Conservation (phyloP, 139 green algal species). For the Dunaliella primolecta region DNA sequence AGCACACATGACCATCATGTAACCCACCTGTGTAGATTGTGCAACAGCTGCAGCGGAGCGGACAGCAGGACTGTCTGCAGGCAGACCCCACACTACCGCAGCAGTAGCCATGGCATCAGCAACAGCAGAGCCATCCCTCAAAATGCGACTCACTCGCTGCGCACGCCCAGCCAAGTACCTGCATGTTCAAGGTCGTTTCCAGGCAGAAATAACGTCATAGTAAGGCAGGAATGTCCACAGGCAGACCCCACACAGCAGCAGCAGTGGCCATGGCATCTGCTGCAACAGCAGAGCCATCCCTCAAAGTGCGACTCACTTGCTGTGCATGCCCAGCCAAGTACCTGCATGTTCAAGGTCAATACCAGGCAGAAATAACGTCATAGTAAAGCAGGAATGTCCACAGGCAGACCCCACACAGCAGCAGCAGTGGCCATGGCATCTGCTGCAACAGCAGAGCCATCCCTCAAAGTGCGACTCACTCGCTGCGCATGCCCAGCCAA, state of each 20-base stretch:
- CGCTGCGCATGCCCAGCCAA: constrained; percentile 59
- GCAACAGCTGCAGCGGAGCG: constrained; percentile 7
- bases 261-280: constrained; percentile 48
- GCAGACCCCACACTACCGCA: background rate
- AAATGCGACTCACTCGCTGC: constrained; percentile 53
- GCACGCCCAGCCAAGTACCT: constrained; percentile 68
- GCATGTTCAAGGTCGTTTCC: constrained; percentile 31
- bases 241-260: background rate
- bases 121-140: constrained; percentile 45
- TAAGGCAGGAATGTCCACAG: background rate
- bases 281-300: constrained; percentile 42
- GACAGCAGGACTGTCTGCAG: background rate
- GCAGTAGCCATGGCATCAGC: constrained; percentile 48
- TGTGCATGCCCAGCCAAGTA: constrained; percentile 64
- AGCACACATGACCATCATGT: too few species aligned
- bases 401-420: background rate
- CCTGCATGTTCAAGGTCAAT: constrained; percentile 42
- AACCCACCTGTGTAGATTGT: background rate
- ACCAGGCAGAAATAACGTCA: too few species aligned
- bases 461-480: constrained; percentile 52
- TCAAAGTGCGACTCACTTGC: constrained; percentile 56
- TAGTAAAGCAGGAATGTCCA: background rate
- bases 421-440: constrained; percentile 46
- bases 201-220: too few species aligned
- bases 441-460: constrained; percentile 40